A percentile compares a stretch with the other conserved stretches of the same genome.
phyloP scores from a whole-genome alignment of 2,329 filamentous ascomycete genomes.

The Talaromyces pinophilus region DNA sequence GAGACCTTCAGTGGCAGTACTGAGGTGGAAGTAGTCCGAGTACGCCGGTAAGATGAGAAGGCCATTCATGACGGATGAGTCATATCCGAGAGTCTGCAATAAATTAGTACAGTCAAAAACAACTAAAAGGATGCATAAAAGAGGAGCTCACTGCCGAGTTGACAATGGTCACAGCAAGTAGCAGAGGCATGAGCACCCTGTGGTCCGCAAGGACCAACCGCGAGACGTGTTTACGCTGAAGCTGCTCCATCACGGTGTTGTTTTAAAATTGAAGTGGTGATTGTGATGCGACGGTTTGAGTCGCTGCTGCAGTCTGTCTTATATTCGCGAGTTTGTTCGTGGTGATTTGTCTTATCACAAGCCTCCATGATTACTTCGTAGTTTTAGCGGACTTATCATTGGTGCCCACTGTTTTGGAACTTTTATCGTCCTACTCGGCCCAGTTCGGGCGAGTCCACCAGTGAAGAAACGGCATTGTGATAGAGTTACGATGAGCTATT shows the following conservation, averaged over 20 bases:
- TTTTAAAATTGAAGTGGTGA: background rate
- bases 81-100: background rate
- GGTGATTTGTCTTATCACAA: background rate
- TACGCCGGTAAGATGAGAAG: slow-evolving; percentile 1
- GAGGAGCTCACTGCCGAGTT: background rate
- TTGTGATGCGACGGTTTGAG: background rate
- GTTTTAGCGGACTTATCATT: background rate
- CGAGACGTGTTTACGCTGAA: background rate
- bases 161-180: background rate
- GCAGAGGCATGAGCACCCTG: background rate
- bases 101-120: background rate
- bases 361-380: background rate
- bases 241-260: background rate
- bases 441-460: background rate
- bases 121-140: background rate
- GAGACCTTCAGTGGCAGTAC: background rate
- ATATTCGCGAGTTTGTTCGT: background rate
- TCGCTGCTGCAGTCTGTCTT: background rate
- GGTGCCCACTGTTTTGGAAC: background rate
- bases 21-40: slow-evolving; percentile 11
- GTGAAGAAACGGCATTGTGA: background rate
- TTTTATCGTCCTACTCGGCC: background rate
- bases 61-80: background rate
- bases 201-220: background rate
- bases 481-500: background rate